phyloP scores from a whole-genome alignment of 176 grass and related monocot genomes.

The Oropetium thomaeum region DNA sequence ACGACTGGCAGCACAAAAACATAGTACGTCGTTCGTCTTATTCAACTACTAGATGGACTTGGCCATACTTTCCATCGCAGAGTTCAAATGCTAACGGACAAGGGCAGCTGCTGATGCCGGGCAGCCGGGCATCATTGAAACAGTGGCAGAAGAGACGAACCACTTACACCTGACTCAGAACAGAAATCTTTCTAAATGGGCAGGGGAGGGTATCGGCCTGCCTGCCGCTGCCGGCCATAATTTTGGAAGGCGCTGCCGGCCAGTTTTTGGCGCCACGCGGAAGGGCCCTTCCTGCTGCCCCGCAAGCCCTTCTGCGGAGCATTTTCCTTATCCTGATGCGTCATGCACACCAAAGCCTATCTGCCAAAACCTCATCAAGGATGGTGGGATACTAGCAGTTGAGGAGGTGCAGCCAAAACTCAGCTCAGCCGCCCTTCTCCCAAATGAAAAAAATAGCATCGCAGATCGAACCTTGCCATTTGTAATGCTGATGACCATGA shows the following conservation, averaged over 20 bases:
- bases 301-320: neutral
- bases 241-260: too few relatives aligned
- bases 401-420: conserved; percentile 15
- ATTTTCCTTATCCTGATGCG: conserved; percentile 12
- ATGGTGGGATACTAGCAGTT: too few relatives aligned
- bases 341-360: neutral
- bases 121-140: too few relatives aligned
- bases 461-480: neutral
- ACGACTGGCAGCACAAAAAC: neutral
- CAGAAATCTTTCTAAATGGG: neutral
- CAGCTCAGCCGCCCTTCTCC: neutral
- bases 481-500: neutral
- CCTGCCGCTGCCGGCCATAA: too few relatives aligned
- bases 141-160: neutral
- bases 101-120: neutral
- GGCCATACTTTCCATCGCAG: neutral
- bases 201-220: conserved; percentile 12
- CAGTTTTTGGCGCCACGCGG: conserved; percentile 15
- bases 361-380: too few relatives aligned
- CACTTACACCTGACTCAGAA: neutral
- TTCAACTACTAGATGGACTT: neutral
- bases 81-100: neutral
- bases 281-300: neutral
- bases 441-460: neutral
- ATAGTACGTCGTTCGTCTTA: too few relatives aligned